Conservation (phyloP, 2,329 filamentous ascomycete genomes). For the Arthroderma sp. region DNA sequence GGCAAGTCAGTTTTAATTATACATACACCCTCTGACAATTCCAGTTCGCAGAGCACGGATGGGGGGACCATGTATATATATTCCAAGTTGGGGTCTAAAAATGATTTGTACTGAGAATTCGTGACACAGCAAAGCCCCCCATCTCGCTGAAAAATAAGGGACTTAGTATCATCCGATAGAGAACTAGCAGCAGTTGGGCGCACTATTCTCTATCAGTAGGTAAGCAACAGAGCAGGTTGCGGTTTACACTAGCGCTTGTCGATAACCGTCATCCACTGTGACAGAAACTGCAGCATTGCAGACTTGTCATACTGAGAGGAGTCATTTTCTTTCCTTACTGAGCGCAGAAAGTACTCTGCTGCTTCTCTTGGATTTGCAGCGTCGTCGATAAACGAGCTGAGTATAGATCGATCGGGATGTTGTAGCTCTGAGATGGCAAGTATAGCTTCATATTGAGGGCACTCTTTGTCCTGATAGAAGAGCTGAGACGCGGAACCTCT, state of each 20-base stretch:
- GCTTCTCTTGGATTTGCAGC: slow-evolving; percentile 9
- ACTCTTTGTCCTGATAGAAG: slow-evolving; percentile 11
- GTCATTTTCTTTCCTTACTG: neutral
- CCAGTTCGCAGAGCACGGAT: slow-evolving; percentile 2
- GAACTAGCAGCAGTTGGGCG: slow-evolving; percentile 6
- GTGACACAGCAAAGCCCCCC: slow-evolving; percentile 11
- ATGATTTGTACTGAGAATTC: slow-evolving; percentile 1
- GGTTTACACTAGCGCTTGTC: slow-evolving; percentile 8
- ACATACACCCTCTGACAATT: slow-evolving; percentile 8
- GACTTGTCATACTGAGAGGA: neutral
- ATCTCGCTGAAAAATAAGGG: slow-evolving; percentile 10
- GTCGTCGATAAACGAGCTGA: slow-evolving; percentile 9
- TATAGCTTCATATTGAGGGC: slow-evolving; percentile 9
- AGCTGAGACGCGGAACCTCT: slow-evolving; percentile 11
- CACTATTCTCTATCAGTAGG: slow-evolving; percentile 2
- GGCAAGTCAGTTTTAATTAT: neutral
- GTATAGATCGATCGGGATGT: slow-evolving; percentile 12
- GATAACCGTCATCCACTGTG: slow-evolving; percentile 9
- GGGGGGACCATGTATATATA: slow-evolving; percentile 6
- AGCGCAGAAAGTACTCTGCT: slow-evolving; percentile 9
- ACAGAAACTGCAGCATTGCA: slow-evolving; percentile 3
- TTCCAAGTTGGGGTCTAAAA: neutral
- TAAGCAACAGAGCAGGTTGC: neutral
- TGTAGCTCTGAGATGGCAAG: slow-evolving; percentile 9
- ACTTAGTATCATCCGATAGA: slow-evolving; percentile 5